Base-by-base conservation (phyloP, 2,329 filamentous ascomycete genomes). In the Trichoderma asperellum region DNA sequence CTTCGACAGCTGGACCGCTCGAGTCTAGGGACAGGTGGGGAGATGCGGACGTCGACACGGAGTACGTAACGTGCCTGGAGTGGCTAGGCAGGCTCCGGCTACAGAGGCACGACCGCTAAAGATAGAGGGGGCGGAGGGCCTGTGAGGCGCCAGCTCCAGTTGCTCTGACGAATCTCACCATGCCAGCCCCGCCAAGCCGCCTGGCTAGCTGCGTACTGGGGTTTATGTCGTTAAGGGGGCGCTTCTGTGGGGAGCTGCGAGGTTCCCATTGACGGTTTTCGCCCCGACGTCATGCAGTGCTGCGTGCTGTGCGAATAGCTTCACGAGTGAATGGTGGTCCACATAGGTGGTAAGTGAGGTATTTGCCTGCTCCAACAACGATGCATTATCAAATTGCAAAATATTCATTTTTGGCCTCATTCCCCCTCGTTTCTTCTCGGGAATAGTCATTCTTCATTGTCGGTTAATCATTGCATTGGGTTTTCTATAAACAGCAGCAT, bases 1-100 rank as follows among this genome's bases (percentile, higher is more conserved):
- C 43, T n/a, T 66, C 49, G 40, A 61, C 60, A 70, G 69, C 70
- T 71, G 70, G 69, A 59, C 59, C 59, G 49, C 68, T 63, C 40
- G 53, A 34, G 59, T 58, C 68, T 63, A 56, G 53, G 40, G 59
- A 40, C 47, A 64, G 65, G 63, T 70, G 68, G 68, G 68, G 68
- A 57, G 68, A 66, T 64, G 56, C 55, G 62, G 63, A 68, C 35
- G 61, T 55, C 47, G 52, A 69, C 32, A 40, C 40, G 59, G 61
- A 24, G 64, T 67, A 67, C 64, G 64, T 67, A 67, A 58, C 57
- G 57, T 59, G 52, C 55, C 21, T 16, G 47, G 21, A 53, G 29
- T 49, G 34, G 32, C 27, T 49, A 60, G 55, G 58, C 63, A 56
- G 52, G 61, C 64, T 27, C 55, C 40, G 18, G 43, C 32, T 53